A percentile compares a stretch with the other conserved stretches of the same genome.
These are phyloP conservation scores for Stenocarpella maydis DNA, from an alignment of 2,329 filamentous ascomycete genomes.

Conservation along the genomic window DNA sequence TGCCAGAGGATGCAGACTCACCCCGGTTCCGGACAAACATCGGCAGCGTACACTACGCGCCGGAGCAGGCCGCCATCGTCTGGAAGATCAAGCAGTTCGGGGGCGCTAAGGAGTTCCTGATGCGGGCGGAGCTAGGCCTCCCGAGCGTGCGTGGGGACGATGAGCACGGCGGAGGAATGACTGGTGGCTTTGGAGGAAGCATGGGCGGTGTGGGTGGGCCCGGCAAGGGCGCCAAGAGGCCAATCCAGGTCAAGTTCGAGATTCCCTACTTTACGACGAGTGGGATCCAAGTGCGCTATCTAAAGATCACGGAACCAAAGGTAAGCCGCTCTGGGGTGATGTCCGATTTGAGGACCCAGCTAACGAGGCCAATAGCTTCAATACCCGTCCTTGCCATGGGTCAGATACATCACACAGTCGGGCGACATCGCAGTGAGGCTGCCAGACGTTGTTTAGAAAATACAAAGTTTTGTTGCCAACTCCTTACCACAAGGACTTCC, in stretches of 20 bases:
- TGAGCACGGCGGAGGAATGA: constrained; percentile 96
- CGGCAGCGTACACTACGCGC: constrained; percentile 95
- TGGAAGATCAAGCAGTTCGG: constrained; percentile 99
- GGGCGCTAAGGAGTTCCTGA: constrained; percentile 97
- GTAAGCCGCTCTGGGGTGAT: constrained; percentile 58
- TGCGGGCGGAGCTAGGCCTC: constrained; percentile 94
- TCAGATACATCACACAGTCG: constrained; percentile 97
- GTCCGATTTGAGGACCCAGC: neutral
- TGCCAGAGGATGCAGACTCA: constrained; percentile 95
- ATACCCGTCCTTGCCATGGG: constrained; percentile 98
- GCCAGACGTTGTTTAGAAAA: constrained; percentile 80
- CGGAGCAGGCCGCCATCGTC: constrained; percentile 95
- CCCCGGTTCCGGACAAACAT: constrained; percentile 98
- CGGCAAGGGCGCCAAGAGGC: constrained; percentile 87
- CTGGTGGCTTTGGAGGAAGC: constrained; percentile 93
- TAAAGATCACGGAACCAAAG: constrained; percentile 99
- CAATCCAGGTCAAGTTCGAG: constrained; percentile 99
- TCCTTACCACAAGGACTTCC: neutral
- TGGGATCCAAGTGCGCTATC: constrained; percentile 96
- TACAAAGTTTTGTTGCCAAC: neutral
- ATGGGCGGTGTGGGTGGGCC: constrained; percentile 87
- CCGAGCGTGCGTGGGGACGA: constrained; percentile 95
- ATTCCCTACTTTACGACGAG: constrained; percentile 99
- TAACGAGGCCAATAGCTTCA: constrained; percentile 70
- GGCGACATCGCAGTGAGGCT: constrained; percentile 95